Evolutionary conservation across 2,329 filamentous ascomycete genomes (phyloP).

Genomic region (Thermomyces lanuginosus): DNA sequence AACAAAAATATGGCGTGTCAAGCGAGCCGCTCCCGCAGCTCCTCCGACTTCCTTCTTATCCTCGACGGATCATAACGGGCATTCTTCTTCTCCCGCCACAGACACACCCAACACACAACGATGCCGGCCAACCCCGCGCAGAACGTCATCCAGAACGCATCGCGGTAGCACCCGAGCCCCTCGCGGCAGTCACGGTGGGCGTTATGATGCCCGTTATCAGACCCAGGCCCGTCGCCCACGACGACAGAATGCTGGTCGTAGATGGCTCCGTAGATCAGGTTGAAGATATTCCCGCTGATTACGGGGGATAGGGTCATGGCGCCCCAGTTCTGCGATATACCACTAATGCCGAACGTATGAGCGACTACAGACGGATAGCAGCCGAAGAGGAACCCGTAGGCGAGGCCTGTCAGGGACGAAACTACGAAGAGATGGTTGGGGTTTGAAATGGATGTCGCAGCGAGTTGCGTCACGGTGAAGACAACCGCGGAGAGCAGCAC

Average conservation of each 20-base stretch:
- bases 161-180: conserved; percentile 63
- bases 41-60: neutral
- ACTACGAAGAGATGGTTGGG: conserved; percentile 63
- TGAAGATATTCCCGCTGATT: conserved; percentile 78
- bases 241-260: conserved; percentile 67
- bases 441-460: conserved; percentile 57
- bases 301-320: conserved; percentile 84
- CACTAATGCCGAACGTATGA: conserved; percentile 78
- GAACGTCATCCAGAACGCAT: conserved; percentile 67
- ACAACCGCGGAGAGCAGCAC: conserved; percentile 59
- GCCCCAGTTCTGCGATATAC: conserved; percentile 90
- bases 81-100: conserved; percentile 24
- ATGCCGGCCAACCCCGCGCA: conserved; percentile 54
- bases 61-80: neutral
- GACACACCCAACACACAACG: conserved; percentile 45
- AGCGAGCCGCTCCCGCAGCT: too few relatives aligned
- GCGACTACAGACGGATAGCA: conserved; percentile 81
- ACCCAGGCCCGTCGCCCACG: too few relatives aligned
- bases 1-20: too few relatives aligned
- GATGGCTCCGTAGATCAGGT: conserved; percentile 70
- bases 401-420: conserved; percentile 69
- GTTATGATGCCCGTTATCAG: too few relatives aligned
- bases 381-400: conserved; percentile 85
- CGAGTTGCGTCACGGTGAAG: conserved; percentile 65
- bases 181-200: conserved; percentile 61